A percentile compares a stretch with the other conserved stretches of the same genome.
These are phyloP conservation scores for Stagonosporopsis vannaccii DNA, from an alignment of 2,329 filamentous ascomycete species.

Conservation along the genomic window DNA sequence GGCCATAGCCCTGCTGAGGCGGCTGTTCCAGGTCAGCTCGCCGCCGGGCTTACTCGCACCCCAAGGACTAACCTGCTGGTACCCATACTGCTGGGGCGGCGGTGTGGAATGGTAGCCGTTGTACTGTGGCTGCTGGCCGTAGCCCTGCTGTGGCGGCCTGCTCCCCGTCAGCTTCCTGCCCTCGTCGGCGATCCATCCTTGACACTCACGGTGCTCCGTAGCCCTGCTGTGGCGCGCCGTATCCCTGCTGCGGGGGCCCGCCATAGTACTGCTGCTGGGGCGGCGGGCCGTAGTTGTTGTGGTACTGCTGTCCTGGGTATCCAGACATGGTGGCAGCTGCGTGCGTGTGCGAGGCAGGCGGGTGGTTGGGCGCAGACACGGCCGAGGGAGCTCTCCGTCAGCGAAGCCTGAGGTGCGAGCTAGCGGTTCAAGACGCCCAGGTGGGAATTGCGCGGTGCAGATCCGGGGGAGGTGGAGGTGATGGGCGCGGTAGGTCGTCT, in stretches of 20 bases:
- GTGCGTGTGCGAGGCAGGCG: constrained; percentile 5
- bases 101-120: constrained; percentile 48
- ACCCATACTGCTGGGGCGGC: constrained; percentile 55
- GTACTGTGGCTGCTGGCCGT: constrained; percentile 52
- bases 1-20: constrained; percentile 44
- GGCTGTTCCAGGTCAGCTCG: constrained; percentile 39
- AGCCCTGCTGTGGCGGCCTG: constrained; percentile 46
- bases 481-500: neutral
- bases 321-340: constrained; percentile 44
- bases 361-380: constrained; percentile 5
- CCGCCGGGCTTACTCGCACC: neutral
- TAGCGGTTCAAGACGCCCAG: neutral
- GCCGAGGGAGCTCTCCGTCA: constrained; percentile 9
- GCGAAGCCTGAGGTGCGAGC: neutral
- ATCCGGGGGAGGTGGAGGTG: constrained; percentile 6
- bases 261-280: constrained; percentile 42
- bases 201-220: constrained; percentile 40
- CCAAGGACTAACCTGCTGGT: constrained; percentile 48
- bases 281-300: constrained; percentile 48
- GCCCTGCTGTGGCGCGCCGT: constrained; percentile 26
- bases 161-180: constrained; percentile 22
- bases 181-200: neutral
- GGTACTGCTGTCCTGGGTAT: constrained; percentile 52
- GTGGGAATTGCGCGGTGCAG: constrained; percentile 8
- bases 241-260: constrained; percentile 30